Percentiles rank a stretch among this genome's conserved stretches.
Evolutionary conservation across 257 asterid species (phyloP).

Genomic region (Scutellaria minor): DNA sequence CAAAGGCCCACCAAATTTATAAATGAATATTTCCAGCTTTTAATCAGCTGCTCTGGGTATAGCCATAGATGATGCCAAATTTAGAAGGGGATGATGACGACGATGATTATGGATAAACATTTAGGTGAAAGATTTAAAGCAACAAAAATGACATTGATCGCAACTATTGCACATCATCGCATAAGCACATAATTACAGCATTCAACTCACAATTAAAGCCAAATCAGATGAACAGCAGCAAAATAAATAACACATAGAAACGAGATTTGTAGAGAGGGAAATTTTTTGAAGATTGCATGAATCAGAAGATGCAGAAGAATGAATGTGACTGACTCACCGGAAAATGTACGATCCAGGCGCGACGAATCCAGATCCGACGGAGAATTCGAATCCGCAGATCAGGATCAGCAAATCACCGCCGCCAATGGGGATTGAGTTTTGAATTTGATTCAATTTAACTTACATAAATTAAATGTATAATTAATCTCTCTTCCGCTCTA

Average conservation of each 20-base stretch:
- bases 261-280: background rate
- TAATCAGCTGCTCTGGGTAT: background rate
- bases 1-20: slow-evolving; percentile 34
- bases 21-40: slow-evolving; percentile 23
- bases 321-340: slow-evolving; percentile 39
- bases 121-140: background rate
- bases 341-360: slow-evolving; percentile 40
- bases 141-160: slow-evolving; percentile 17
- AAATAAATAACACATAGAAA: background rate
- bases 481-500: slow-evolving; percentile 12
- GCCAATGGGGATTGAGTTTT: slow-evolving; percentile 38
- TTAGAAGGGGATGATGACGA: slow-evolving; percentile 15
- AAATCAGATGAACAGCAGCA: slow-evolving; percentile 19
- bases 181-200: slow-evolving; percentile 22
- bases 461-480: slow-evolving; percentile 5
- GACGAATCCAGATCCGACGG: slow-evolving; percentile 45
- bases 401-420: slow-evolving; percentile 38
- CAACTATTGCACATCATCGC: slow-evolving; percentile 27
- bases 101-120: background rate
- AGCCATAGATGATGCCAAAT: slow-evolving; percentile 29
- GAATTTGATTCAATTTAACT: slow-evolving; percentile 13
- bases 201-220: slow-evolving; percentile 26
- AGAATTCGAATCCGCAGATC: slow-evolving; percentile 37
- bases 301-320: background rate
- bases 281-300: slow-evolving; percentile 5